Evolutionary conservation across 2,329 filamentous ascomycete species (phyloP), one percentile per base, ranked within the genome.

Genomic region (Neofusicoccum parvum): DNA sequence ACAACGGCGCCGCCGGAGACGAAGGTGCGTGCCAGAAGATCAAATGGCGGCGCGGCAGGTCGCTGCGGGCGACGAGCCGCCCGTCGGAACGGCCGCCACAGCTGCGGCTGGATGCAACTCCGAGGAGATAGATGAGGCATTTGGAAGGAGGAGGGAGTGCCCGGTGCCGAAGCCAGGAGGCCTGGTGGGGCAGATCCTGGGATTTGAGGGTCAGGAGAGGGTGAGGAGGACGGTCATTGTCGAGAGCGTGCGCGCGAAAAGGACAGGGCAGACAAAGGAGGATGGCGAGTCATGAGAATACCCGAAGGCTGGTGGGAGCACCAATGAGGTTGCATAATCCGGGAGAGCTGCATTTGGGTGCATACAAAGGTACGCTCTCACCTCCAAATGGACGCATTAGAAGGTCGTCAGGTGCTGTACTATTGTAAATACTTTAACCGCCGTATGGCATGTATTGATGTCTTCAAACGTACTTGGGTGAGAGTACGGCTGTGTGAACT

Each of bases 121-220:
- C n/a, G 70, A 51, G 43, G 67, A 65, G 67, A 64, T 23, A 34
- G 71, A 63, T 48, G 43, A 48, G 10, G 15, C 2, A 2, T 5
- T 20, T 17, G 66, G 54, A 62, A 73, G 73, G 63, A 74, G 75
- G 50, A 80, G 83, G 73, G 92, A 96, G 75, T 99, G 95, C 75
- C 95, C 95, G 0, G 88, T 99, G 12, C 95, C 95, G 5, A 97
- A 97, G 79, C 94, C 95, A 0, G 85, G 88, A 37, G 94, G 93
- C 2, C 80, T 93, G 39, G 80, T 96, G 51, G 92, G 91, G 12
- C 86, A 91, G 73, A 82, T 94, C 70, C 79, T 95, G 68, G 92
- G 92, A 0, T 90, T 94, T 74, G 85, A 84, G 70, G 70, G 74
- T 37, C 71, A 75, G 4, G 68, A 68, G 17, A 65, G 66, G 12